Conservation (phyloP, 2,329 filamentous ascomycete genomes). For the Seiridium cupressi region DNA sequence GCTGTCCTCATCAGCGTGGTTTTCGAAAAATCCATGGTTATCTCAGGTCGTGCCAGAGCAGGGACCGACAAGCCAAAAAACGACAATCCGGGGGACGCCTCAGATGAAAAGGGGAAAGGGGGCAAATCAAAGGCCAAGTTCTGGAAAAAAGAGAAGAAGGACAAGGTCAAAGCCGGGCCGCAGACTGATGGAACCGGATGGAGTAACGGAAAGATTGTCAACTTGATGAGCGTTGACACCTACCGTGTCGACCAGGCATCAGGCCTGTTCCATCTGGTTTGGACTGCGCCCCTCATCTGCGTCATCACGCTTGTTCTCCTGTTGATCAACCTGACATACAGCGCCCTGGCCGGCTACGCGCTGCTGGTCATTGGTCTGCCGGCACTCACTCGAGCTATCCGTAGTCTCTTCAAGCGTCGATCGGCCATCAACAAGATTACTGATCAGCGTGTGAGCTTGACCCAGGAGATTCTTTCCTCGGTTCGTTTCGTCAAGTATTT, state of each 20-base stretch:
- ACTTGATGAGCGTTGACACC: constrained; percentile 92
- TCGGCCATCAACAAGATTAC: constrained; percentile 88
- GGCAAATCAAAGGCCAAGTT: constrained; percentile 35
- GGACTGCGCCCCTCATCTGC: constrained; percentile 80
- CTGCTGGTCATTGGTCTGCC: constrained; percentile 78
- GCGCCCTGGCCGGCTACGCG: constrained; percentile 83
- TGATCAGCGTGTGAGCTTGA: constrained; percentile 86
- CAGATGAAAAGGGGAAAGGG: constrained; percentile 42
- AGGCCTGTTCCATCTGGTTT: constrained; percentile 86
- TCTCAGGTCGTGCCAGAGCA: constrained; percentile 85
- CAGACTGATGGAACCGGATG: constrained; percentile 73
- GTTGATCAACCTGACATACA: constrained; percentile 84
- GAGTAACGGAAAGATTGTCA: constrained; percentile 89
- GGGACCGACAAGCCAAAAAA: constrained; percentile 54
- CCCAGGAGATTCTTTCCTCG: constrained; percentile 86
- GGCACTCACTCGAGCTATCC: constrained; percentile 73
- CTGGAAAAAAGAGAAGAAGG: constrained; percentile 29
- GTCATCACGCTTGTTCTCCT: constrained; percentile 78
- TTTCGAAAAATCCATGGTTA: constrained; percentile 88
- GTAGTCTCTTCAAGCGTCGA: constrained; percentile 71
- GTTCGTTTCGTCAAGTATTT: constrained; percentile 97
- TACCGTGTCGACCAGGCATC: constrained; percentile 88
- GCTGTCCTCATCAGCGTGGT: constrained; percentile 82
- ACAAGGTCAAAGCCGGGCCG: constrained; percentile 30
- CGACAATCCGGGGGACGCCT: constrained; percentile 39